phyloP scores from a whole-genome alignment of 805 yeast genomes.

The Maudiozyma pseudohumilis region DNA sequence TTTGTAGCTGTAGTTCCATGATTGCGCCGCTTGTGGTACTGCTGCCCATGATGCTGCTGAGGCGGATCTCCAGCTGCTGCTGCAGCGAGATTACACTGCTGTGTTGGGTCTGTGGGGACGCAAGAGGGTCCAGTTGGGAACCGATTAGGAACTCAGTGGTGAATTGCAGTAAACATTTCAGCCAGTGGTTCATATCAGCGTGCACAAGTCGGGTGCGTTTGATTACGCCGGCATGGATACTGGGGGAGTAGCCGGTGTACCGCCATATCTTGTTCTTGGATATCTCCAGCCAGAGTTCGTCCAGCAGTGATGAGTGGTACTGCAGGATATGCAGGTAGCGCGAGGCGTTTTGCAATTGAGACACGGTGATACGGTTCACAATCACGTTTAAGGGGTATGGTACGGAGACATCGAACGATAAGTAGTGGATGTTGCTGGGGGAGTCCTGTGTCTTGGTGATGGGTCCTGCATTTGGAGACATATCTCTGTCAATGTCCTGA shows the following conservation, averaged over 20 bases:
- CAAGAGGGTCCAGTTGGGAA: constrained; percentile 19
- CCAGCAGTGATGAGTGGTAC: constrained; percentile 49
- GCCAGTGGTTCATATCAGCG: constrained; percentile 30
- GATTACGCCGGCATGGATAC: constrained; percentile 45
- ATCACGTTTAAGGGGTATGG: constrained; percentile 85
- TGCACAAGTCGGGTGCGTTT: constrained; percentile 46
- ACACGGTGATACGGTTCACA: constrained; percentile 55
- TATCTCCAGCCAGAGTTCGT: constrained; percentile 64
- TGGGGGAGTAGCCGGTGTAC: constrained; percentile 34
- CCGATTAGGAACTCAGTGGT: constrained; percentile 20
- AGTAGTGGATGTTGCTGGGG: constrained; percentile 38
- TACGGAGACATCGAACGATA: constrained; percentile 48
- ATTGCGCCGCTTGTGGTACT: constrained; percentile 18
- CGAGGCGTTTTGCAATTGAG: constrained; percentile 72
- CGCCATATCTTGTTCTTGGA: constrained; percentile 55
- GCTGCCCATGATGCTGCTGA: constrained; percentile 25
- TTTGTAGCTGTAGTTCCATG: constrained; percentile 23
- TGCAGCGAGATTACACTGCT: constrained; percentile 14
- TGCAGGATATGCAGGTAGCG: constrained; percentile 60
- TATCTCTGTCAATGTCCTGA: background rate
- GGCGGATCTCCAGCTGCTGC: constrained; percentile 14
- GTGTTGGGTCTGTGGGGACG: constrained; percentile 4
- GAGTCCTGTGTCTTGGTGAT: too few species aligned
- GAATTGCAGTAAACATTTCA: constrained; percentile 18
- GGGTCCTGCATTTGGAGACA: background rate